Base-by-base conservation (phyloP, 306 rosid species). In the Castanea mollissima region DNA sequence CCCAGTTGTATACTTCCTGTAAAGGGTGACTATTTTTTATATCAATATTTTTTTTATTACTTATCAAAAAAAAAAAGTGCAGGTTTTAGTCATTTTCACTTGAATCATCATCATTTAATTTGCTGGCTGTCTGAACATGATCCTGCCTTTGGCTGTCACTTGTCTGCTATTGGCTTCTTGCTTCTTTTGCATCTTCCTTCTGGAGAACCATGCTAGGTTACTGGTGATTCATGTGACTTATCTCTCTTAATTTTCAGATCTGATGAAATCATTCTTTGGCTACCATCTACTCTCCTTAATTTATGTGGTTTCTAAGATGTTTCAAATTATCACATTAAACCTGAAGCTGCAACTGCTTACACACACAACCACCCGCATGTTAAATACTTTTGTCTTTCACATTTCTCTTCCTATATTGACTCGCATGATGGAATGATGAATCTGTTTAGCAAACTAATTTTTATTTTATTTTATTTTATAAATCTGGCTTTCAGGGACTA, bases 401-500 rank as follows among this genome's bases (percentile, higher is more conserved):
- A 23, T 58, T 75, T 9, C 51, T 55, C 67, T 23, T 44, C 63
- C 38, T 27, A 38, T 18, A 1, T 67, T 38, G 29, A 25, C 14
- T 34, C 6, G 6, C 54, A 18, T 20, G 54, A 68, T 52, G 21
- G 16, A 68, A 58, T 78, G 76, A 52, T 18, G 12, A 72, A 60
- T 68, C 18, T 68, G 23, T 29, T 5, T 44, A 32, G 65, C 20
- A 60, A 57, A 74, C 21, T 65, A 19, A 64, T 75, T 58, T 85
- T 71, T 8, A 6, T 38, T 6, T 35, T 8, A 6, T 38, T 6
- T 35, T 5, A 5, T 38, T 8, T 41, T 75, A 41, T 23, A 63
- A 68, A 35, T 79, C 19, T 80, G 75, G 63, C 51, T 74, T 89
- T 69, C 93, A 91, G 96, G 96, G 96, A 91, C 86, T 91, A 91